Conservation (phyloP, 805 yeast genomes). For the Ogataea thermomethanolica region DNA sequence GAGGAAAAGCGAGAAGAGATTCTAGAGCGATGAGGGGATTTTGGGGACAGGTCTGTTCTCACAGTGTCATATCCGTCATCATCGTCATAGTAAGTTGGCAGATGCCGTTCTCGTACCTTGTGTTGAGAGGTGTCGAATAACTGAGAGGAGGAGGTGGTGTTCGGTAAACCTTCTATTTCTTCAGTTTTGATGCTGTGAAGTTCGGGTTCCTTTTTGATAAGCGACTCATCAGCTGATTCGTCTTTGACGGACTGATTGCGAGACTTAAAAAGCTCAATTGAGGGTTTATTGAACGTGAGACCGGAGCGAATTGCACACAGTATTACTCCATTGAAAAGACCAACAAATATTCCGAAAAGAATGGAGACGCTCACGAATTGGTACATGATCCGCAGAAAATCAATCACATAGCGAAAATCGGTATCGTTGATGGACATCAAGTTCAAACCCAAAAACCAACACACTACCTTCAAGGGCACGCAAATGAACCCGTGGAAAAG, state of each 20-base stretch:
- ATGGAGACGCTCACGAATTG: slow-evolving; percentile 24
- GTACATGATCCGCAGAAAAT: slow-evolving; percentile 19
- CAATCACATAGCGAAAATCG: slow-evolving; percentile 10
- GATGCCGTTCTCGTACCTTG: slow-evolving; percentile 13
- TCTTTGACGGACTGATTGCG: background rate
- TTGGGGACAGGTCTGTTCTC: slow-evolving; percentile 10
- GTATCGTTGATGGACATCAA: slow-evolving; percentile 1
- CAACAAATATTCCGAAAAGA: slow-evolving; percentile 22
- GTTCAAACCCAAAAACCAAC: slow-evolving; percentile 14
- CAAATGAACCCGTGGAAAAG: slow-evolving; percentile 3
- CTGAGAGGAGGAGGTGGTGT: slow-evolving; percentile 6
- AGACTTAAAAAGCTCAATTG: slow-evolving; percentile 1
- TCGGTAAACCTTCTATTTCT: background rate
- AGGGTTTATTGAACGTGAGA: slow-evolving; percentile 9
- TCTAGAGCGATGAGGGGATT: slow-evolving; percentile 8
- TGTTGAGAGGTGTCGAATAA: slow-evolving; percentile 3
- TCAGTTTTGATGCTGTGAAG: background rate
- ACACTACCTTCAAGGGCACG: slow-evolving; percentile 2
- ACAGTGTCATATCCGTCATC: slow-evolving; percentile 23
- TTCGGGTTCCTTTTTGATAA: slow-evolving; percentile 1
- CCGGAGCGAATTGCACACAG: slow-evolving; percentile 18
- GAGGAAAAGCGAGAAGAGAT: slow-evolving; percentile 12
- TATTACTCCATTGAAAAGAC: slow-evolving; percentile 17
- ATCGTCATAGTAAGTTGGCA: slow-evolving; percentile 20
- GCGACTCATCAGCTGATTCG: background rate